phyloP scores from a whole-genome alignment of 345 rosid genomes.

The Citrus medica region DNA sequence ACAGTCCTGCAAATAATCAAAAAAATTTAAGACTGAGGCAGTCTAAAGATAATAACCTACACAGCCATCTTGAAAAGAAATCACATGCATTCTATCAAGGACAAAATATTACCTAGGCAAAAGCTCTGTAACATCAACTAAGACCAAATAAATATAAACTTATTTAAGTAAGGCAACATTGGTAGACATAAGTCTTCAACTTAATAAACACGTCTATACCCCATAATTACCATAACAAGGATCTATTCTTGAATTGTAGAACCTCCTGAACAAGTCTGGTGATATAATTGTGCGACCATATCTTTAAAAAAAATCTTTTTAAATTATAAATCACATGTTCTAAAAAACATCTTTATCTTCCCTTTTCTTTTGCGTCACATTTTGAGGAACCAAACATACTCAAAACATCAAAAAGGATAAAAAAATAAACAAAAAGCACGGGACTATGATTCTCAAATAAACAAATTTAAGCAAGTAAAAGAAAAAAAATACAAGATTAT shows the following conservation, averaged over 20 bases:
- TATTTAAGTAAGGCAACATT: neutral
- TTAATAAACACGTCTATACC: neutral
- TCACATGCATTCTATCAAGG: neutral
- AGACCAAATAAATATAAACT: neutral
- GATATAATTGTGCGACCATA: neutral
- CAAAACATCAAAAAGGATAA: neutral
- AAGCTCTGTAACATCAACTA: neutral
- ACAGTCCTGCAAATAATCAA: slow-evolving; percentile 64
- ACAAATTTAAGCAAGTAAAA: neutral
- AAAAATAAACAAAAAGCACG: neutral
- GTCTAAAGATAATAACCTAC: neutral
- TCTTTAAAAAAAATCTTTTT: neutral
- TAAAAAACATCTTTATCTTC: too few species aligned
- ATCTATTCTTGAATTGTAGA: neutral
- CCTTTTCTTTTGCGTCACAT: neutral
- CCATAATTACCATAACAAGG: neutral
- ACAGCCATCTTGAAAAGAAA: neutral
- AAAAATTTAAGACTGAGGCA: neutral
- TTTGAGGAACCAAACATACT: neutral
- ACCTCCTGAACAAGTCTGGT: neutral
- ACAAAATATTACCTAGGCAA: neutral
- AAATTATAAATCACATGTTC: neutral
- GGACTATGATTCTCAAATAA: neutral
- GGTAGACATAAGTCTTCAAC: neutral
- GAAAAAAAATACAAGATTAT: neutral